phyloP scores from a whole-genome alignment of 768 basidiomycete genomes.

The Psilocybe azurescens region DNA sequence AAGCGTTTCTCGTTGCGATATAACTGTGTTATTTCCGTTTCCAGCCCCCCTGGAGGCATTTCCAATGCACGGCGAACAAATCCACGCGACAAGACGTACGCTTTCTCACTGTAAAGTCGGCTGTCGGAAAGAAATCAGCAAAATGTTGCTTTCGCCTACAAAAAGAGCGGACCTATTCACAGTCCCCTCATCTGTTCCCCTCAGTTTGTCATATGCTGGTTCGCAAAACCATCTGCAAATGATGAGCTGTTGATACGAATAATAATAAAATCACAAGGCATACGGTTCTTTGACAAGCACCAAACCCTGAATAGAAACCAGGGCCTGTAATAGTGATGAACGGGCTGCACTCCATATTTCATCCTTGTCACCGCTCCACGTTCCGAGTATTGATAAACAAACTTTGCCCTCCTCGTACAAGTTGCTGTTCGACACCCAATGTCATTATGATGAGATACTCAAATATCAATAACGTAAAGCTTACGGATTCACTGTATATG shows the following conservation, averaged over 20 bases:
- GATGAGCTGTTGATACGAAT: slow-evolving; percentile 3
- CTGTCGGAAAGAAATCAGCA: slow-evolving; percentile 43
- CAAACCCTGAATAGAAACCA: slow-evolving; percentile 93
- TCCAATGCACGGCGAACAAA: slow-evolving; percentile 92
- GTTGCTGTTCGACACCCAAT: slow-evolving; percentile 56
- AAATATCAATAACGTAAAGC: background rate
- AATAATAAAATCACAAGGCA: slow-evolving; percentile 34
- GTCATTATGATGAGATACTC: background rate
- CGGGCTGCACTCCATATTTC: slow-evolving; percentile 87
- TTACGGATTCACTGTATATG: slow-evolving; percentile 73
- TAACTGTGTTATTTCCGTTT: slow-evolving; percentile 73
- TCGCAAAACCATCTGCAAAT: slow-evolving; percentile 82
- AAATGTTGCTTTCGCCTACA: background rate
- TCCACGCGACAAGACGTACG: slow-evolving; percentile 87
- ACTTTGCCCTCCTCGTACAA: slow-evolving; percentile 96
- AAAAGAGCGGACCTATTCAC: slow-evolving; percentile 69
- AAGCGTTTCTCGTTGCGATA: slow-evolving; percentile 72
- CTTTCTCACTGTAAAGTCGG: slow-evolving; percentile 92
- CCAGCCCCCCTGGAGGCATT: slow-evolving; percentile 73
- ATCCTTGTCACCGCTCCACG: slow-evolving; percentile 88
- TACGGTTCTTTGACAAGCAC: slow-evolving; percentile 93
- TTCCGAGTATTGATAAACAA: slow-evolving; percentile 88
- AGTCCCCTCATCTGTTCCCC: slow-evolving; percentile 88
- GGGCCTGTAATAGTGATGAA: slow-evolving; percentile 88
- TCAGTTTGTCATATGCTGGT: slow-evolving; percentile 90